Base-by-base conservation (phyloP, 768 basidiomycete genomes). In the Auriscalpium microsporum region DNA sequence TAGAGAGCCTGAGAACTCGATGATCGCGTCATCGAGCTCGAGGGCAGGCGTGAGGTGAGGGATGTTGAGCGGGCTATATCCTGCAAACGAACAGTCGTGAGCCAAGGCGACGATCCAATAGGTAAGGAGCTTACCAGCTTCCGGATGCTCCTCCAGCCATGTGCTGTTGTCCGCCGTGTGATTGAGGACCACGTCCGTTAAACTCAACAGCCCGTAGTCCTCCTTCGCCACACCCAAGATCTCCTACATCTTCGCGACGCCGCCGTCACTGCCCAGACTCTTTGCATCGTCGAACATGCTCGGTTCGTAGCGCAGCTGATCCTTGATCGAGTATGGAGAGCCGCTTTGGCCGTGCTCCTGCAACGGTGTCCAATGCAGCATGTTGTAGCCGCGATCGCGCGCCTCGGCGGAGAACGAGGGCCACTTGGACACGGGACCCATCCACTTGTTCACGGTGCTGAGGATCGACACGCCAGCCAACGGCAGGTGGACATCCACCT, bases 111-210 rank as follows among this genome's bases (percentile, higher is more conserved):
- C 40, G 34, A 50, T 1, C 21, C 48, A 38, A 23, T 5, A 23
- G 34, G 45, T 23, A n/a, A 14, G 8, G 38, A 48, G 67, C 81
- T 57, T 59, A 86, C 94, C 94, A 56, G 94, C 90, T 78, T 99
- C 96, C 1, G 96, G 96, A 68, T 99, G 96, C 8, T 94, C 83
- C 19, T 82, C 67, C 23, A 99, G 76, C 94, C 94, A 99, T 14
- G 83, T 76, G 59, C 86, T 93, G 66, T 98, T 92, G 66, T 91
- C 89, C 8, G 96, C 92, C 13, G 96, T 98, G 65, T 99, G 96
- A 68, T 99, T 99, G 54, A 97, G 79, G 5, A 99, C 96, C 51
- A 99, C 89, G 67, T 99, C 96, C 1, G 91, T 98, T 64, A 98
- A 68, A 63, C 85, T 89, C 56, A 96, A 75, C 45, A 99, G 72